Base-by-base conservation (phyloP, 148 eudicot species). In the Hydrangea macrophylla region DNA sequence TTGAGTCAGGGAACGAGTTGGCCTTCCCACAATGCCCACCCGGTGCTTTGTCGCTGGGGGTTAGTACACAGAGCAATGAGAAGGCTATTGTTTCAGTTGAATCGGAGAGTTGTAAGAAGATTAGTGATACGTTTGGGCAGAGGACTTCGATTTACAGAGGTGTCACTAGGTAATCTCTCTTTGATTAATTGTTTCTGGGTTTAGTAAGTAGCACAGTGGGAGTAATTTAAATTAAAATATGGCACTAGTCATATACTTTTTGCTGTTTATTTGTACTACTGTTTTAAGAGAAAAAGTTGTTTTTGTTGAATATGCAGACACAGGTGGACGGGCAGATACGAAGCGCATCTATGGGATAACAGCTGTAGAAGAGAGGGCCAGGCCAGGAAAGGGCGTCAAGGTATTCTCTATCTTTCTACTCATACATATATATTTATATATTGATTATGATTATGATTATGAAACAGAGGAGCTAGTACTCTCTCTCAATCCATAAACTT, bases 381-480 rank as follows among this genome's bases (percentile, higher is more conserved):
- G 83, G 99, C 99, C 26, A 82, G 99, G 37, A 94, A 94, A 81
- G 99, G 99, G 70, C 99, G 99, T 86, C 99, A 94, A 94, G 99
- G 99, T 94, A 75, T 74, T 60, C 20, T 27, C 54, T 63, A 33
- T 55, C 22, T 50, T 8, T 61, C 28, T 57, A 25, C 22, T 44
- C 17, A 39, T 10, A 31, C 24, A 51, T 65, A 48, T 17, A 48
- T 5, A 48, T 48, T 11, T 42, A 42, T 42, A 0, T 1, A 9
- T 48, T 15, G 53, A 48, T n/a, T n/a, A n/a, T n/a, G n/a, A n/a
- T n/a, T n/a, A n/a, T n/a, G n/a, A n/a, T n/a, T n/a, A n/a, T n/a
- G n/a, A n/a, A n/a, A n/a, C n/a, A n/a, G n/a, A n/a, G n/a, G n/a
- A n/a, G n/a, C n/a, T n/a, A n/a, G n/a, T n/a, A n/a, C n/a, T n/a